Conservation (phyloP, 1,284 basidiomycete genomes). For the Cutaneotrichosporon arboriforme region DNA sequence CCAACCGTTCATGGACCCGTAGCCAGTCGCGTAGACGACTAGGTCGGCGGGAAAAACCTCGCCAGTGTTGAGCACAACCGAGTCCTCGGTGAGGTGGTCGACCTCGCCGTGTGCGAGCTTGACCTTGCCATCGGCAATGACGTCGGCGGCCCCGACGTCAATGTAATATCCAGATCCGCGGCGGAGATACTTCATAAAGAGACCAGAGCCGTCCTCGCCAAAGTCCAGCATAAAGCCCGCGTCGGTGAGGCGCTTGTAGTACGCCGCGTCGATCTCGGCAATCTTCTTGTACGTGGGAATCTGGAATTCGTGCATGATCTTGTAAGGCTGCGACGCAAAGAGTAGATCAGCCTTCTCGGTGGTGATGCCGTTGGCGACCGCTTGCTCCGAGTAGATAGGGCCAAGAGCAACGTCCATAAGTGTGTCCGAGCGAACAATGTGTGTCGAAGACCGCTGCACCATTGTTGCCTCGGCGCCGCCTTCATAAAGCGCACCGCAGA, state of each 20-base stretch:
- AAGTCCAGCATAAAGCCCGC: constrained; percentile 24
- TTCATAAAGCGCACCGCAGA: constrained; percentile 33
- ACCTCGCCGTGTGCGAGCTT: constrained; percentile 23
- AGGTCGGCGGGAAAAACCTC: constrained; percentile 12
- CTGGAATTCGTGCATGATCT: constrained; percentile 52
- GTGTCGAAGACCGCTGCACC: constrained; percentile 51
- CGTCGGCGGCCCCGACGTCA: constrained; percentile 20
- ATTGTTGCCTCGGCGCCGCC: constrained; percentile 45
- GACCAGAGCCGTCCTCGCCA: constrained; percentile 20
- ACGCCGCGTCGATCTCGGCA: constrained; percentile 12
- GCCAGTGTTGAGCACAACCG: constrained; percentile 13
- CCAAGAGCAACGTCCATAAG: constrained; percentile 47
- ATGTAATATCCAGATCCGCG: constrained; percentile 19
- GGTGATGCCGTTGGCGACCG: constrained; percentile 53
- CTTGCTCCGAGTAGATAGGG: constrained; percentile 56
- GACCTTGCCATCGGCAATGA: constrained; percentile 24
- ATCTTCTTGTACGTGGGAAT: constrained; percentile 50
- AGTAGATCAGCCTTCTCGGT: constrained; percentile 51
- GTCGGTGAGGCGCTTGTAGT: constrained; percentile 13
- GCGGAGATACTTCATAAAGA: constrained; percentile 20
- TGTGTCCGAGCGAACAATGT: constrained; percentile 48
- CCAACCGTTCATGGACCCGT: constrained; percentile 17
- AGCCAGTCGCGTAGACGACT: constrained; percentile 19
- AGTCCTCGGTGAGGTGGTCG: constrained; percentile 17
- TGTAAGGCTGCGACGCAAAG: constrained; percentile 49